Conservation (phyloP, 345 rosid genomes). For the Lepidium aucheri region DNA sequence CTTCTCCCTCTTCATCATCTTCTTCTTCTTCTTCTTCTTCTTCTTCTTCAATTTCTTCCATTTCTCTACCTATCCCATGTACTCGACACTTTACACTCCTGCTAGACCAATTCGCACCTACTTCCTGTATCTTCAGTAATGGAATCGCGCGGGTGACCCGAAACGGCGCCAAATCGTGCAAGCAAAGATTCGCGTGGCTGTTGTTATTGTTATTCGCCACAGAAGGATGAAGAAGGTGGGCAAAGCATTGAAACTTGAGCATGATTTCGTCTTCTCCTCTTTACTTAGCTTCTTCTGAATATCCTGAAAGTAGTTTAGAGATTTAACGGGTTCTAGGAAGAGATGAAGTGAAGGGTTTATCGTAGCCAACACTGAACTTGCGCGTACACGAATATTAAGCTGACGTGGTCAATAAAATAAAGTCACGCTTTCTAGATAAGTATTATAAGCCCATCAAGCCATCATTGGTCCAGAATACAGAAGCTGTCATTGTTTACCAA, state of each 20-base stretch:
- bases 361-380: not conserved
- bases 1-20: slow-evolving; percentile 22
- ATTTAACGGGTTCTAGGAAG: not conserved
- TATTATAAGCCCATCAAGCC: not conserved
- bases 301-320: too few species aligned
- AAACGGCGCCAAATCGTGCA: slow-evolving; percentile 18
- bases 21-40: slow-evolving; percentile 15
- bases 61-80: slow-evolving; percentile 15
- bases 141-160: slow-evolving; percentile 13
- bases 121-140: not conserved
- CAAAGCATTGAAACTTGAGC: slow-evolving; percentile 15
- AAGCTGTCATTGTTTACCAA: not conserved
- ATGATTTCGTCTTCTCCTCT: not conserved
- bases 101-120: slow-evolving; percentile 6
- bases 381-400: not conserved
- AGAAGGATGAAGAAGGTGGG: slow-evolving; percentile 5
- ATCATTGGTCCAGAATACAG: not conserved
- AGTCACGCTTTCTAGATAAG: not conserved
- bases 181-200: not conserved
- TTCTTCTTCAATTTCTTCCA: slow-evolving; percentile 14
- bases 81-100: slow-evolving; percentile 1
- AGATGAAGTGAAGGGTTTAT: slow-evolving; percentile 10
- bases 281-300: not conserved
- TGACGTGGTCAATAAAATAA: not conserved
- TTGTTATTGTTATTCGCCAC: not conserved